These are phyloP conservation scores for Ustilago shanxiensis DNA, from an alignment of 1,284 basidiomycete genomes.

Conservation along the genomic window DNA sequence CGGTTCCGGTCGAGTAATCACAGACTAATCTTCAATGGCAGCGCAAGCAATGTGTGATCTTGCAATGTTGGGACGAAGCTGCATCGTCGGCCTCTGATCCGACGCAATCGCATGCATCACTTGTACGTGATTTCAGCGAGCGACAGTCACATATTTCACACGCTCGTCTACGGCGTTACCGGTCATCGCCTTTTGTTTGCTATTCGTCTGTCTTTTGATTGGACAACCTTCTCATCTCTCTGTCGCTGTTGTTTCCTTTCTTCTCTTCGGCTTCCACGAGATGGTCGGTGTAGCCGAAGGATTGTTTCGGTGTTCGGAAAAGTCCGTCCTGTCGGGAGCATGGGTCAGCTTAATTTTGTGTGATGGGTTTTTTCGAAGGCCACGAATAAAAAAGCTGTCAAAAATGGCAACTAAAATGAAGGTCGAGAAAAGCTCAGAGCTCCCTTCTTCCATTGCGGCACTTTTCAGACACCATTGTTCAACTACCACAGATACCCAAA, in stretches of 20 bases:
- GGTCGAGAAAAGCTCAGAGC: neutral
- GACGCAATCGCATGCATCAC: neutral
- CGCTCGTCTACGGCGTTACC: conserved; percentile 4
- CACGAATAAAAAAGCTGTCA: neutral
- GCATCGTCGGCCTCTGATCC: neutral
- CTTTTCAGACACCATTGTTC: too few relatives aligned
- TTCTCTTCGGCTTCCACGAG: neutral
- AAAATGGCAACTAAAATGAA: neutral
- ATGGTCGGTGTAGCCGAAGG: neutral
- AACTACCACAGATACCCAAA: neutral
- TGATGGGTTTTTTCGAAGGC: too few relatives aligned
- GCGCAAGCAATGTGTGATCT: neutral
- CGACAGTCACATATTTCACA: conserved; percentile 4
- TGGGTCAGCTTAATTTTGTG: neutral
- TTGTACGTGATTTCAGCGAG: conserved; percentile 7
- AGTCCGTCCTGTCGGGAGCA: neutral
- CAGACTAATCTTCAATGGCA: neutral
- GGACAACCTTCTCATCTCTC: too few relatives aligned
- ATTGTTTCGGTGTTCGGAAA: neutral
- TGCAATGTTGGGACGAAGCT: conserved; percentile 1
- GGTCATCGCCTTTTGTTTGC: neutral
- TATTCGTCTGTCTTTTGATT: neutral
- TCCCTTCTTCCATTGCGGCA: neutral
- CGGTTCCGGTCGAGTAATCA: neutral
- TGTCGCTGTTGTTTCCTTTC: too few relatives aligned